Evolutionary conservation across 2,329 filamentous ascomycete genomes (phyloP).

Genomic region (Aureobasidium sp.): DNA sequence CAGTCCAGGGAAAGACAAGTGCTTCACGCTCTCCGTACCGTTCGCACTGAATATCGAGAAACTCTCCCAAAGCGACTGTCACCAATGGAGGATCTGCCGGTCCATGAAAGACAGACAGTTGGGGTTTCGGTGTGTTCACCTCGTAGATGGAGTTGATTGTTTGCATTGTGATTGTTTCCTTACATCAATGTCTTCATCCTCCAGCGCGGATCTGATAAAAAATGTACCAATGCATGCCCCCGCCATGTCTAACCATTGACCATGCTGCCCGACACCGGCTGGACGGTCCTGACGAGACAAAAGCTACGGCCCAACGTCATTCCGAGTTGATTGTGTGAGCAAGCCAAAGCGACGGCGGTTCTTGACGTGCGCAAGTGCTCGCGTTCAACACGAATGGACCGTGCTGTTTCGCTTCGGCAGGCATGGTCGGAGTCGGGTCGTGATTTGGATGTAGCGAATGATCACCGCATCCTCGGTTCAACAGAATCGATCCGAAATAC

Average conservation of each 20-base stretch:
- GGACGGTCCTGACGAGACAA: neutral
- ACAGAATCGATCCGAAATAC: neutral
- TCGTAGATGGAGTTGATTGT: constrained; percentile 13
- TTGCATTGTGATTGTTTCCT: constrained; percentile 9
- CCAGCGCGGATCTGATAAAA: constrained; percentile 14
- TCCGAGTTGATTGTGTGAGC: neutral
- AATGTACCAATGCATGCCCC: constrained; percentile 13
- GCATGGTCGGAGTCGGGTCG: neutral
- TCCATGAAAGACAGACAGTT: constrained; percentile 56
- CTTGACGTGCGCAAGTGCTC: neutral
- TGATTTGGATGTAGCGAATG: neutral
- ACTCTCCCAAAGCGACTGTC: constrained; percentile 64
- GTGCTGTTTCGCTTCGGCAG: neutral
- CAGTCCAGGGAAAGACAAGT: constrained; percentile 69
- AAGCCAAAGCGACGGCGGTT: neutral
- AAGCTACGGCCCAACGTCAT: constrained; percentile 2
- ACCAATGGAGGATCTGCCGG: constrained; percentile 62
- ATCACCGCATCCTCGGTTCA: neutral
- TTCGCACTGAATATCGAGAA: constrained; percentile 63
- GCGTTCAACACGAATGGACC: neutral
- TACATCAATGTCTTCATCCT: constrained; percentile 6
- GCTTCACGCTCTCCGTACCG: constrained; percentile 60
- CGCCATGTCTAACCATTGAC: neutral
- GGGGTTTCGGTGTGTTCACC: constrained; percentile 4
- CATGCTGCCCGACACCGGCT: constrained; percentile 7